Conservation (phyloP, 805 yeast species). For the Yarrowia divulgata region DNA sequence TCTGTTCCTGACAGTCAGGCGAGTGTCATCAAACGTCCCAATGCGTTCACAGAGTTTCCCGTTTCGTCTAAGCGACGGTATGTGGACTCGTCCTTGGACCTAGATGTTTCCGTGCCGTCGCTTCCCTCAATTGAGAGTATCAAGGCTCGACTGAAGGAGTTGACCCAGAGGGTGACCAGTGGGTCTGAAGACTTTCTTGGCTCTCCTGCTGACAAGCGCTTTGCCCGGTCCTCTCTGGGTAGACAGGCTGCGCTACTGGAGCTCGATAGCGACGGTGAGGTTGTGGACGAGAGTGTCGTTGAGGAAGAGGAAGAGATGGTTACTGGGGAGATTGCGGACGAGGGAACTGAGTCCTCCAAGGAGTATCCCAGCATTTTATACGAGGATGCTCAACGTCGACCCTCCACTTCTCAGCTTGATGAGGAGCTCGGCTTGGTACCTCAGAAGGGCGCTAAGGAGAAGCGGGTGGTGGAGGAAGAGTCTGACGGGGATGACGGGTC, state of each 20-base stretch:
- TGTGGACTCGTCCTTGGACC: slow-evolving; percentile 3
- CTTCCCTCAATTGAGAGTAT: slow-evolving; percentile 5
- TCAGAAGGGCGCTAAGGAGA: background rate
- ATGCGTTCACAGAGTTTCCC: background rate
- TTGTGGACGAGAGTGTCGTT: background rate
- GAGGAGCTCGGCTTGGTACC: background rate
- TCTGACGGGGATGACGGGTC: background rate
- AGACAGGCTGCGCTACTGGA: background rate
- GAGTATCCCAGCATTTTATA: background rate
- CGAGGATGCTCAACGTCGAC: background rate
- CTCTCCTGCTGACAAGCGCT: background rate
- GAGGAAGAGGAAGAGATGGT: background rate
- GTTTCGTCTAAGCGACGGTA: background rate
- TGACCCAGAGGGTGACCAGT: background rate
- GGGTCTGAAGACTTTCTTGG: background rate
- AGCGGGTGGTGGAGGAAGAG: background rate
- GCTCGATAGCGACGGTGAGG: background rate
- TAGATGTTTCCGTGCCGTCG: slow-evolving; percentile 20
- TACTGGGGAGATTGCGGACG: background rate
- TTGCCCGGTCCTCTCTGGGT: background rate
- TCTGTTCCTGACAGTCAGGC: slow-evolving; percentile 18
- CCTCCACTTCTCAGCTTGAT: background rate
- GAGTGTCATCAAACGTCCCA: background rate
- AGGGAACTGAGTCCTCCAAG: background rate
- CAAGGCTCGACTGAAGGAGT: background rate